Percentiles rank a stretch among this genome's conserved stretches.
These are phyloP conservation scores for Malassezia nana DNA, from an alignment of 1,284 basidiomycete genomes.

Conservation along the genomic window DNA sequence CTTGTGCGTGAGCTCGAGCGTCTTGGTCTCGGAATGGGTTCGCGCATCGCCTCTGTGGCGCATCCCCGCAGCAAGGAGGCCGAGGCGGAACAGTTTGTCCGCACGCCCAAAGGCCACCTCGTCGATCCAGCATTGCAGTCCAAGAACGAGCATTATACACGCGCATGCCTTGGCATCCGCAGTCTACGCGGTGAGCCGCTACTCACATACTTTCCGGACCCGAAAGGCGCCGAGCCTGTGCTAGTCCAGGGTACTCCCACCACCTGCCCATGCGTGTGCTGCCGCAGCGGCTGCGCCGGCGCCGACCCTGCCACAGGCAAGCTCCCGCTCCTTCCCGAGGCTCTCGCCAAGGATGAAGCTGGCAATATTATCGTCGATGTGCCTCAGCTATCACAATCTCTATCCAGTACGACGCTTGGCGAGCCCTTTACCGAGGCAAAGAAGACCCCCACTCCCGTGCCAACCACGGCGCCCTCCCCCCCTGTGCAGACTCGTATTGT, in stretches of 20 bases:
- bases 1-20: conserved; percentile 10
- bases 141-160: background rate
- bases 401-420: conserved; percentile 3
- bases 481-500: background rate
- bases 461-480: background rate
- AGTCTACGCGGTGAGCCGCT: conserved; percentile 17
- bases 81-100: conserved; percentile 15
- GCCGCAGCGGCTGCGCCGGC: conserved; percentile 12
- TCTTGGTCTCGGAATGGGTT: conserved; percentile 10
- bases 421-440: conserved; percentile 9
- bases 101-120: background rate
- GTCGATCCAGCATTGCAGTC: conserved; percentile 8
- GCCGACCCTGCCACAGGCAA: conserved; percentile 11
- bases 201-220: conserved; percentile 14
- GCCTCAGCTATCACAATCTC: background rate
- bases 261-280: conserved; percentile 18
- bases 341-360: conserved; percentile 5
- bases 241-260: background rate
- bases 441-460: background rate
- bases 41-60: conserved; percentile 11
- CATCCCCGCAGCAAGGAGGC: conserved; percentile 16
- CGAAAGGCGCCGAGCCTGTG: conserved; percentile 3
- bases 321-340: conserved; percentile 3
- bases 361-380: conserved; percentile 4
- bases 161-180: conserved; percentile 11